Percentiles rank a stretch among this genome's conserved stretches.
phyloP scores from a whole-genome alignment of 345 rosid species.

The Arabidopsis suecica region DNA sequence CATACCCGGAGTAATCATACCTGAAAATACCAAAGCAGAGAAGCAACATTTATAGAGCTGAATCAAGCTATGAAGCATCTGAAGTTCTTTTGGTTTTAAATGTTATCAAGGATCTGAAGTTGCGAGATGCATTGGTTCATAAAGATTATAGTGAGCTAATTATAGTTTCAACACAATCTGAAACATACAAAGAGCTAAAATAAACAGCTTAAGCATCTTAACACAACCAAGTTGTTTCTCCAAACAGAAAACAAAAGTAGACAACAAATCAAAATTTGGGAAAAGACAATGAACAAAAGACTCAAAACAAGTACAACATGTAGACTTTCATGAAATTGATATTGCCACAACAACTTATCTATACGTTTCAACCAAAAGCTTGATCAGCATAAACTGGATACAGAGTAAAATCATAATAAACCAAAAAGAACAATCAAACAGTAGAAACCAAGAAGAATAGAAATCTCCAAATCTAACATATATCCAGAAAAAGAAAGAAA shows the following conservation, averaged over 20 bases:
- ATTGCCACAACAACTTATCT: constrained; percentile 3
- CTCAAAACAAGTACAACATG: neutral
- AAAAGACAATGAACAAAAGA: neutral
- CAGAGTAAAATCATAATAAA: constrained; percentile 2
- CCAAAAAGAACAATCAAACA: constrained; percentile 24
- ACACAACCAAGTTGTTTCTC: constrained; percentile 11
- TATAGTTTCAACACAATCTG: neutral
- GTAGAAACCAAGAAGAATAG: constrained; percentile 1
- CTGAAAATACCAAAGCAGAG: constrained; percentile 50
- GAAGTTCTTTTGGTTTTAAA: neutral
- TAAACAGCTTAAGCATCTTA: constrained; percentile 18
- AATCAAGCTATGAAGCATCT: constrained; percentile 24
- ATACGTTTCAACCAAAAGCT: neutral
- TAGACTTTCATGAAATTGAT: neutral
- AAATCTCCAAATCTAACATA: neutral
- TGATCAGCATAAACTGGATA: constrained; percentile 1
- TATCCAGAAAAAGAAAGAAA: neutral
- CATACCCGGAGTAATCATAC: constrained; percentile 98
- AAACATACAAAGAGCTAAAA: neutral
- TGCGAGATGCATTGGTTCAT: constrained; percentile 1
- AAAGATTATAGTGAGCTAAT: neutral
- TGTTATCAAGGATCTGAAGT: constrained; percentile 5
- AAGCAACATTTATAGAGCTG: constrained; percentile 23
- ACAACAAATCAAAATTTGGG: neutral
- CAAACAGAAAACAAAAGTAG: neutral